phyloP scores from a whole-genome alignment of 139 green algal genomes.

The Micractinium conductrix region DNA sequence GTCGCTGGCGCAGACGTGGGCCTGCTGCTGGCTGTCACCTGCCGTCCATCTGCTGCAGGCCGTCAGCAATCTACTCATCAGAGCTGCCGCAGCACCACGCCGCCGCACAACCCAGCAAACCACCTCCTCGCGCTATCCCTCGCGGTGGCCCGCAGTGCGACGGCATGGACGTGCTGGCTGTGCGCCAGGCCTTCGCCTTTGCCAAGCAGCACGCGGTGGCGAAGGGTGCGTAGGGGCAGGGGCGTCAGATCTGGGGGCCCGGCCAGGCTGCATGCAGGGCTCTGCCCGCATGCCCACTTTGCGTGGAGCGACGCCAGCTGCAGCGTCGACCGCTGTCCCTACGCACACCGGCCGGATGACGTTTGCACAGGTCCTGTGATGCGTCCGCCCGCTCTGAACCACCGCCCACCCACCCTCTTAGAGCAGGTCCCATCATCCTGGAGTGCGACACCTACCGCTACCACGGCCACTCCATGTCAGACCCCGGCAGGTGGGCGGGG shows the following conservation, averaged over 20 bases:
- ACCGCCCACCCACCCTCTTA: background rate
- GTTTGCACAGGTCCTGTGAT: background rate
- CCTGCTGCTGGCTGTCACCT: too few species aligned
- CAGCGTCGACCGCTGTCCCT: background rate
- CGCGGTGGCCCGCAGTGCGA: constrained; percentile 92
- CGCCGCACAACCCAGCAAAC: too few species aligned
- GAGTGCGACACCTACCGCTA: constrained; percentile 99
- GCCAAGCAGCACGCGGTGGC: constrained; percentile 84
- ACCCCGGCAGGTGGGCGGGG: too few species aligned
- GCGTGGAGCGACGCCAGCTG: too few species aligned
- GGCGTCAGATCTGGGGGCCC: too few species aligned
- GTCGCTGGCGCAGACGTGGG: too few species aligned
- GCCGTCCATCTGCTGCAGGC: too few species aligned
- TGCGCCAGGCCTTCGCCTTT: constrained; percentile 89
- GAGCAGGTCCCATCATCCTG: constrained; percentile 88
- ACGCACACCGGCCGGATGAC: too few species aligned
- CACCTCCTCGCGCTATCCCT: background rate
- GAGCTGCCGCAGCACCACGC: background rate
- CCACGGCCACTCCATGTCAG: constrained; percentile 99
- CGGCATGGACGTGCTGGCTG: constrained; percentile 98
- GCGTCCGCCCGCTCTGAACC: background rate
- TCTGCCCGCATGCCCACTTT: too few species aligned
- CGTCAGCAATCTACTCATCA: background rate
- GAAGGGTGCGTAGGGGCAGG: background rate
- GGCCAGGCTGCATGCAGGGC: too few species aligned